A percentile compares a stretch with the other conserved stretches of the same genome.
These are phyloP conservation scores for Acrodontium crateriforme DNA, from an alignment of 2,329 filamentous ascomycete genomes.

Conservation along the genomic window DNA sequence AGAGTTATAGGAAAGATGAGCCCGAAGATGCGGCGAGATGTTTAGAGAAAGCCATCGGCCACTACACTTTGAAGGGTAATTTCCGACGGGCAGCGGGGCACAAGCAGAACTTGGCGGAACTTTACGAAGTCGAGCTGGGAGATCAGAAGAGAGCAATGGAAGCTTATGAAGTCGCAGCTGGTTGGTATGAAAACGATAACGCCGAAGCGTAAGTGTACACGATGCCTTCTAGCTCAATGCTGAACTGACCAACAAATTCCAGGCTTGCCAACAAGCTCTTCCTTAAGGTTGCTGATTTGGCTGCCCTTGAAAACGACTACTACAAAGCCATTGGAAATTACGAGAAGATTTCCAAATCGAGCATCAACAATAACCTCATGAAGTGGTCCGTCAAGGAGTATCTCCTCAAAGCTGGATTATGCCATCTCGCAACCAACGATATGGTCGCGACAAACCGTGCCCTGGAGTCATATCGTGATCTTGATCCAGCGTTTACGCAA, in stretches of 20 bases:
- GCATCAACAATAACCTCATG: slow-evolving; percentile 83
- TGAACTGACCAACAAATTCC: slow-evolving; percentile 5
- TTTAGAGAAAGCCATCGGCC: slow-evolving; percentile 63
- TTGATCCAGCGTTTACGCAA: slow-evolving; percentile 61
- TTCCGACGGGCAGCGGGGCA: slow-evolving; percentile 81
- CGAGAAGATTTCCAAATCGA: slow-evolving; percentile 63
- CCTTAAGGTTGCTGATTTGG: slow-evolving; percentile 81
- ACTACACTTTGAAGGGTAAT: slow-evolving; percentile 82
- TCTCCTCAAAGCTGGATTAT: slow-evolving; percentile 85
- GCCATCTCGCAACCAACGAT: slow-evolving; percentile 66
- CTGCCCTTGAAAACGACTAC: slow-evolving; percentile 72
- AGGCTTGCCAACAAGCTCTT: slow-evolving; percentile 86
- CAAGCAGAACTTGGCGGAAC: slow-evolving; percentile 75
- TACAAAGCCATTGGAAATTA: slow-evolving; percentile 68
- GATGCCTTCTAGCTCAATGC: not conserved
- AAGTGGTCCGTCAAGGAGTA: slow-evolving; percentile 92
- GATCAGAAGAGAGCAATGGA: slow-evolving; percentile 68
- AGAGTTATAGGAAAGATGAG: slow-evolving; percentile 77
- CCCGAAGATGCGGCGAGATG: slow-evolving; percentile 72
- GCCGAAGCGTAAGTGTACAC: slow-evolving; percentile 54
- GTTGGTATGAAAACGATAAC: slow-evolving; percentile 81
- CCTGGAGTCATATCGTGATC: slow-evolving; percentile 66
- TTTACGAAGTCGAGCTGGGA: slow-evolving; percentile 69
- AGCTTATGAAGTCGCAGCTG: slow-evolving; percentile 71
- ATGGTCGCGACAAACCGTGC: slow-evolving; percentile 66